A percentile compares a stretch with the other conserved stretches of the same genome.
phyloP scores from a whole-genome alignment of 2,329 filamentous ascomycete genomes.

The Pseudogymnoascus destructans region DNA sequence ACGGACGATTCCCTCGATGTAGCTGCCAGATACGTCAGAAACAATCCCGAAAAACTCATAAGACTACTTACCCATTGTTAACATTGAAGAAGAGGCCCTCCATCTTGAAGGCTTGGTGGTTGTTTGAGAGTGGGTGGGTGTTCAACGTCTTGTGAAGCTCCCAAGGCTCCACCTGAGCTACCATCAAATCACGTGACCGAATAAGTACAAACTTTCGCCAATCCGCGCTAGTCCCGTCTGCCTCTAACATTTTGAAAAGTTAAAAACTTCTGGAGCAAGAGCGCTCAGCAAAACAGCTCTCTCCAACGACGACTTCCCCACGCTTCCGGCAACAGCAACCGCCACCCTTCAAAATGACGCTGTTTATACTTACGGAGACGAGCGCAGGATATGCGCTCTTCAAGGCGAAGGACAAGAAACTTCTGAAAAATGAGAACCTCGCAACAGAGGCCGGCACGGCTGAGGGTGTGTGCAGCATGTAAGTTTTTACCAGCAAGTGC shows the following conservation, averaged over 20 bases:
- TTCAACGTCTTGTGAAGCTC: slow-evolving; percentile 8
- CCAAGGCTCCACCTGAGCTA: slow-evolving; percentile 10
- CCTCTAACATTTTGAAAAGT: slow-evolving; percentile 12
- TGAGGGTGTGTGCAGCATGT: slow-evolving; percentile 79
- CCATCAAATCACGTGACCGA: background rate
- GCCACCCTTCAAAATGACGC: slow-evolving; percentile 50
- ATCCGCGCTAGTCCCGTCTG: slow-evolving; percentile 6
- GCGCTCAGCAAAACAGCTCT: slow-evolving; percentile 9
- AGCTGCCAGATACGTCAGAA: slow-evolving; percentile 42
- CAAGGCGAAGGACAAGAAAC: slow-evolving; percentile 97
- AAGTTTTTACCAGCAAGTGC: slow-evolving; percentile 32
- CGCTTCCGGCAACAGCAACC: slow-evolving; percentile 10
- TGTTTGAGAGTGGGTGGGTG: background rate
- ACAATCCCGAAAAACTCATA: slow-evolving; percentile 11
- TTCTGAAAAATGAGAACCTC: slow-evolving; percentile 77
- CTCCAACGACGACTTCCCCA: slow-evolving; percentile 10
- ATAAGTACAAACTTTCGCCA: slow-evolving; percentile 7
- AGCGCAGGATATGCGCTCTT: slow-evolving; percentile 95
- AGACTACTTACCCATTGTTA: slow-evolving; percentile 61
- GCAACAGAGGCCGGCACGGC: slow-evolving; percentile 61
- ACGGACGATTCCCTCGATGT: slow-evolving; percentile 92
- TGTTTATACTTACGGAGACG: slow-evolving; percentile 89
- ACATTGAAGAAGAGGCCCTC: slow-evolving; percentile 92
- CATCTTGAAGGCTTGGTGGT: slow-evolving; percentile 39
- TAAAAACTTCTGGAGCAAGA: slow-evolving; percentile 11